Evolutionary conservation across 805 yeast species (phyloP), one percentile per base, ranked within the genome.

Genomic region (Cyberlindnera maritima): DNA sequence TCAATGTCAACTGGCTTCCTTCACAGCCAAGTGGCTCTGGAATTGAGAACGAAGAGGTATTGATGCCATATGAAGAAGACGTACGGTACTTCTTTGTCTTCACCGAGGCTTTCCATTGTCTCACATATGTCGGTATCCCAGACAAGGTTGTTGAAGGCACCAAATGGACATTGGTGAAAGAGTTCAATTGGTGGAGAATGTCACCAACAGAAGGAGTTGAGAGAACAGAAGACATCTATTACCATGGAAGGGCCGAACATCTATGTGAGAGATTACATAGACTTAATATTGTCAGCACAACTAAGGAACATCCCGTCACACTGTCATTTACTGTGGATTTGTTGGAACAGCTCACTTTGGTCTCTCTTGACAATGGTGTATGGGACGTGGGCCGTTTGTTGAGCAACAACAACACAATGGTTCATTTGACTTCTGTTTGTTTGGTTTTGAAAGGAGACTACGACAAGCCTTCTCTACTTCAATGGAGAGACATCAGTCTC

Each of bases 161-260:
- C 9, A 9, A 11, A 7, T 38, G 41, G 41, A 15, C 23, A 13
- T 8, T 17, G n/a, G 32, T 11, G 8, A 26, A n/a, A 14, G 21
- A n/a, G 33, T 28, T 38, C 33, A 28, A 12, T 8, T 38, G 41
- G 41, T 18, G 31, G 23, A 25, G 41, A 38, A 26, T 38, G 41
- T 23, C 26, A 21, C 41, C 41, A 8, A 38, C 23, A 8, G 15
- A 14, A 4, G 41, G 41, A 17, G 23, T 26, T 4, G 31, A n/a
- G 21, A 38, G 41, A 38, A 6, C 41, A 6, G 41, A 38, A n/a
- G 23, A 18, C 13, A 9, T 28, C 20, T 10, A 10, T 19, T 36
- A 19, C 20, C 19, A 38, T 14, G 25, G 41, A 17, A 8, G 15
- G 7, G 5, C 11, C 5, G 5, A 18, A 3, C 33, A 26, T 14